Evolutionary conservation across 1,284 basidiomycete genomes (phyloP), one percentile per base, ranked within the genome.

Genomic region (Tilletia setariae): DNA sequence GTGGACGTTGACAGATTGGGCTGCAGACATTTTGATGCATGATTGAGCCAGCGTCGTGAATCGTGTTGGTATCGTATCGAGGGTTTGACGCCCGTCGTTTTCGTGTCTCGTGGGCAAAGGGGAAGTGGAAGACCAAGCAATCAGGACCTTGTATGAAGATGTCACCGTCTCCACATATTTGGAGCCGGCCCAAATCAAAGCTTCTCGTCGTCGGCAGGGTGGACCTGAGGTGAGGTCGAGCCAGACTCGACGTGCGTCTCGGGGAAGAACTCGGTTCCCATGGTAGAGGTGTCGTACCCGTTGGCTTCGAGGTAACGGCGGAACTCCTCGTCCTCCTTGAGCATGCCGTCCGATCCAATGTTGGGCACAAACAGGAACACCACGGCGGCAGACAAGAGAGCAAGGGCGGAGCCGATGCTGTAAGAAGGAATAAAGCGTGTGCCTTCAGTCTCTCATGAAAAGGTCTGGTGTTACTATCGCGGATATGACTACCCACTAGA

Each of bases 261-360:
- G 28, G 56, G 35, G 19, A 21, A 25, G 46, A 63, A 46, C 15
- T 49, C 25, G 25, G 72, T 47, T 28, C 80, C 80, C 67, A 82
- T 72, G 65, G 74, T 66, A 23, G 69, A 71, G 19, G 79, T 65
- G 65, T 81, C 79, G 65, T 76, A 82, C 51, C 78, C 78, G 44
- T 80, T 76, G 25, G 72, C 73, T 11, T 56, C 32, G 11, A 75
- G 71, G 53, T 70, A 70, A 44, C 65, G 43, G 81, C 86, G 66
- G 78, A 89, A 89, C 73, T 83, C 84, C 47, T 79, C 83, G 83
- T 94, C 92, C 83, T 94, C 92, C 61, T 87, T 85, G 25, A 84
- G 83, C 91, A 94, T 93, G 49, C 90, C 89, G 74, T 95, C 91
- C 40, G 88, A 86, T 21, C 85, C 85, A 68, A 94, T 86, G 51